Conservation (phyloP, 768 basidiomycete genomes). For the Agaricus subrufescens region DNA sequence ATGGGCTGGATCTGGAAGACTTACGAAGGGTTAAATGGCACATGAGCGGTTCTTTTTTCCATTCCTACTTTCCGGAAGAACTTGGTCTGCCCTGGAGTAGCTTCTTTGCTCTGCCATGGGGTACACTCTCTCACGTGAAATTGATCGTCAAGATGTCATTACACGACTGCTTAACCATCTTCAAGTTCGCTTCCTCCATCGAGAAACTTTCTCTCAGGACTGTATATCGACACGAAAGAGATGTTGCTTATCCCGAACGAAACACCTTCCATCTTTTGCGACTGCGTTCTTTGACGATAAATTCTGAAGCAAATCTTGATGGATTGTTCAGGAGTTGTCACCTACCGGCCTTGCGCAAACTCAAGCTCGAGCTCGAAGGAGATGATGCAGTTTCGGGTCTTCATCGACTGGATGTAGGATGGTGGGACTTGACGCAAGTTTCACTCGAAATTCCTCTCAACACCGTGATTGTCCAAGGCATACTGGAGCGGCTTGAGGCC, state of each 20-base stretch:
- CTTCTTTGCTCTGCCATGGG: constrained; percentile 1
- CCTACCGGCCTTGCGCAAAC: background rate
- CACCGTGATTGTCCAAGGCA: background rate
- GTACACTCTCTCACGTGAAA: background rate
- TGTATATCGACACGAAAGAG: background rate
- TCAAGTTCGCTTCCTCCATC: background rate
- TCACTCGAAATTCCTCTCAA: background rate
- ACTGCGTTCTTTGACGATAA: constrained; percentile 1
- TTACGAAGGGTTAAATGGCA: background rate
- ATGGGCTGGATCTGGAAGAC: background rate
- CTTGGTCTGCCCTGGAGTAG: constrained; percentile 6
- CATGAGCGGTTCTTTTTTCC: background rate
- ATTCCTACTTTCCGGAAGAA: background rate
- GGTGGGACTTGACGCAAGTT: background rate
- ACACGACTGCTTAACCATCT: constrained; percentile 3
- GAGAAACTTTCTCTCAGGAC: constrained; percentile 1
- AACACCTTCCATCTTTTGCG: background rate
- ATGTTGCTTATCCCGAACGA: background rate
- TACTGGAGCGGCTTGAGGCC: background rate
- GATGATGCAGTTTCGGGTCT: background rate
- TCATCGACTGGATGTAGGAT: background rate
- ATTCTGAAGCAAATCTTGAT: background rate
- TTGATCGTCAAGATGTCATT: background rate
- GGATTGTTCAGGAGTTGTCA: background rate
- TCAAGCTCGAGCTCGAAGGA: background rate